A percentile compares a stretch with the other conserved stretches of the same genome.
These are phyloP conservation scores for Meripilus lineatus DNA, from an alignment of 1,284 basidiomycete genomes.

Conservation along the genomic window DNA sequence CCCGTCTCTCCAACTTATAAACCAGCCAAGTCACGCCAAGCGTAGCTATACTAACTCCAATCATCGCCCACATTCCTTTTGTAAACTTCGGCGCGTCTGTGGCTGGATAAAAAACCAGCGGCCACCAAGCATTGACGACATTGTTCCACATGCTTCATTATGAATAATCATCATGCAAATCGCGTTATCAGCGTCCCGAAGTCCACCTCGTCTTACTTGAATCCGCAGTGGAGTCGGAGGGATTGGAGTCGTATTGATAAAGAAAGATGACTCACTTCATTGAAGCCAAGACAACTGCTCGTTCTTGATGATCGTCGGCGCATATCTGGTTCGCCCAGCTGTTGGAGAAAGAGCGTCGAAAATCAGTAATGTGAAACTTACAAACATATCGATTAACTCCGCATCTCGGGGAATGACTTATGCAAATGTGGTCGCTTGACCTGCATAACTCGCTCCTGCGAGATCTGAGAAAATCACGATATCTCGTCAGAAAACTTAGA, in stretches of 20 bases:
- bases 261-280: conserved; percentile 48
- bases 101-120: conserved; percentile 61
- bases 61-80: conserved; percentile 65
- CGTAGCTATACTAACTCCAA: conserved; percentile 53
- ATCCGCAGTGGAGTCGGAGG: too few species aligned
- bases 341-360: not conserved
- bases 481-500: not conserved
- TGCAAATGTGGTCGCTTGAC: conserved; percentile 68
- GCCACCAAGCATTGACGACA: conserved; percentile 67
- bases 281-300: conserved; percentile 61
- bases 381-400: not conserved
- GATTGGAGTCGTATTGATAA: not conserved
- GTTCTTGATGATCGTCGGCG: conserved; percentile 60
- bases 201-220: too few species aligned
- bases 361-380: not conserved
- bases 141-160: conserved; percentile 78
- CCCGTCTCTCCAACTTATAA: conserved; percentile 50
- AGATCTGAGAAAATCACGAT: conserved; percentile 35
- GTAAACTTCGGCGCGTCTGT: conserved; percentile 60
- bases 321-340: conserved; percentile 73
- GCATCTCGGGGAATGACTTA: conserved; percentile 27
- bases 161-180: too few species aligned
- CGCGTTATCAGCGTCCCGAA: too few species aligned
- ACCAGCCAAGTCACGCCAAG: conserved; percentile 50
- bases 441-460: conserved; percentile 59